Conservation (phyloP, 345 rosid genomes). For the Hibiscus syriacus region DNA sequence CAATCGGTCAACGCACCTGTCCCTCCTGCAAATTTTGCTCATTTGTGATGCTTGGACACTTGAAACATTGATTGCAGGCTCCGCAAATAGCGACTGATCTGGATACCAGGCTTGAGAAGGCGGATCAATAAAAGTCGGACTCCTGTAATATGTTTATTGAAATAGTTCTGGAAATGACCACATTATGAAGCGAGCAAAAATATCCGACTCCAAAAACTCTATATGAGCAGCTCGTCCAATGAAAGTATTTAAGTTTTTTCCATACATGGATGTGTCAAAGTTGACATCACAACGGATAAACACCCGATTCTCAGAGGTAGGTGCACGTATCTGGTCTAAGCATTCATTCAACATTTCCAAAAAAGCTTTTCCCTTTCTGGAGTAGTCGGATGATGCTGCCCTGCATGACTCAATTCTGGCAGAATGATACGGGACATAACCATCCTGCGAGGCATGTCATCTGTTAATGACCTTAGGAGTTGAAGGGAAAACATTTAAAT, state of each 20-base stretch:
- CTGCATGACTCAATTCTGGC: slow-evolving; percentile 83
- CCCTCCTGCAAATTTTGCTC: background rate
- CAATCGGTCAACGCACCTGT: background rate
- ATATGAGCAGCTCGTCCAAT: slow-evolving; percentile 96
- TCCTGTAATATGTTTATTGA: slow-evolving; percentile 19
- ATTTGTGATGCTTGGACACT: background rate
- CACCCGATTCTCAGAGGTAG: slow-evolving; percentile 48
- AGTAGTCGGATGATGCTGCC: slow-evolving; percentile 68
- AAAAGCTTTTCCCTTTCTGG: slow-evolving; percentile 69
- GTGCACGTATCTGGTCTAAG: slow-evolving; percentile 88
- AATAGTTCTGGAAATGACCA: slow-evolving; percentile 87
- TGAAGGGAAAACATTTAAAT: background rate
- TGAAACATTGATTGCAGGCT: background rate
- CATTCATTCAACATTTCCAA: slow-evolving; percentile 88
- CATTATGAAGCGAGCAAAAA: slow-evolving; percentile 80
- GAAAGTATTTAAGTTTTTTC: slow-evolving; percentile 72
- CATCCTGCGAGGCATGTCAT: slow-evolving; percentile 49
- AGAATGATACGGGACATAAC: slow-evolving; percentile 96
- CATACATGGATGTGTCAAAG: slow-evolving; percentile 67
- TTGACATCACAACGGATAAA: slow-evolving; percentile 93
- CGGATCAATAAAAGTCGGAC: background rate
- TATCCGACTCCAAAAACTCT: slow-evolving; percentile 82
- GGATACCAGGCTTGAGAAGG: background rate
- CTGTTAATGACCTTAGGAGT: background rate
- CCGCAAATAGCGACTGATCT: background rate